These are phyloP conservation scores for Claviceps quebecensis DNA, from an alignment of 2,329 filamentous ascomycete species.

Conservation along the genomic window DNA sequence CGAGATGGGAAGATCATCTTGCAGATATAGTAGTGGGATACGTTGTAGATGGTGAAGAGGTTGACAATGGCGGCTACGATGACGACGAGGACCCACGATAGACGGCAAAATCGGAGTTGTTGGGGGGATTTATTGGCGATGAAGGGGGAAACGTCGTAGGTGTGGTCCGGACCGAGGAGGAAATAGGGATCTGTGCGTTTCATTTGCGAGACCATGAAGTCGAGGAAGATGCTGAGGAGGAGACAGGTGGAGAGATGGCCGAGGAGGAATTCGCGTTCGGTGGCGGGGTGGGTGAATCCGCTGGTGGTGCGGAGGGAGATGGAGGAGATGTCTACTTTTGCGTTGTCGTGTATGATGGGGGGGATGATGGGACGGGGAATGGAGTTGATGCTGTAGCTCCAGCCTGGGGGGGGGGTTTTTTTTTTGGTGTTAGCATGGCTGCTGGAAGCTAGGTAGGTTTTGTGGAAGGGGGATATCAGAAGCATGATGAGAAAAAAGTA, in stretches of 20 bases:
- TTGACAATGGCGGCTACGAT: constrained; percentile 47
- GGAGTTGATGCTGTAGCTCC: constrained; percentile 40
- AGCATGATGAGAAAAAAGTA: too few species aligned
- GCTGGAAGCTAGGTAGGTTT: too few species aligned
- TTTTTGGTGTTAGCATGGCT: not conserved
- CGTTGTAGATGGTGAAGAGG: constrained; percentile 44
- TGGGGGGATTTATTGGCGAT: constrained; percentile 26
- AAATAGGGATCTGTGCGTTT: constrained; percentile 66
- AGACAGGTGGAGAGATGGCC: constrained; percentile 32
- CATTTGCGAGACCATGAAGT: constrained; percentile 54
- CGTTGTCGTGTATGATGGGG: constrained; percentile 16
- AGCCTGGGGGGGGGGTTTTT: too few species aligned
- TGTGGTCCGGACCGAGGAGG: constrained; percentile 32
- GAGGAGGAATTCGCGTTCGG: constrained; percentile 29
- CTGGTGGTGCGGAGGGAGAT: constrained; percentile 28
- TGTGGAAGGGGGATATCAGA: too few species aligned
- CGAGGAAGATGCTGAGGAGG: constrained; percentile 51
- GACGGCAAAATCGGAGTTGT: constrained; percentile 40
- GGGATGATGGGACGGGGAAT: constrained; percentile 34
- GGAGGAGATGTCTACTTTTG: constrained; percentile 25
- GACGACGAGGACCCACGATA: constrained; percentile 38
- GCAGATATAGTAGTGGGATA: constrained; percentile 38
- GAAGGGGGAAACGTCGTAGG: constrained; percentile 25
- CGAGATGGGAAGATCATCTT: constrained; percentile 37
- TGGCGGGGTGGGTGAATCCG: constrained; percentile 31